Base-by-base conservation (phyloP, 208 protist genomes). In the Leishmania arabica region DNA sequence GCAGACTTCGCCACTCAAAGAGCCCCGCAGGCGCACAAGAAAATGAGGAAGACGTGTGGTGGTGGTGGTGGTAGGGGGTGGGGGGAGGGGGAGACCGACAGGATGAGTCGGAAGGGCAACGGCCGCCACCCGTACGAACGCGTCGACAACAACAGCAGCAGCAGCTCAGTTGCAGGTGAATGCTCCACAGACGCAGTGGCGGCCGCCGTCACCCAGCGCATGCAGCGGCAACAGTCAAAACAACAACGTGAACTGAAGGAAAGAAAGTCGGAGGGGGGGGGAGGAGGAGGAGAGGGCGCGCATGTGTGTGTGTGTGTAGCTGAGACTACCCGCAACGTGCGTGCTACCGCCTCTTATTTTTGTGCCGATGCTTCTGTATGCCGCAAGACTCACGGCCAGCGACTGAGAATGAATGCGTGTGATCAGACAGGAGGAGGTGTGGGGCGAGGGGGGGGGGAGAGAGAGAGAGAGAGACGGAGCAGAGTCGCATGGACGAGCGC, bases 1-100 rank as follows among this genome's bases (percentile, higher is more conserved):
- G 13, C 49, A 53, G 11, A 53, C 49, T 53, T 17, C 15, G 49
- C 49, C 49, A 11, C 49, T 53, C 49, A 11, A 17, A 53, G 49
- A 53, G 49, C 49, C 49, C n/a, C 8, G 15, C 60, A 56, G 51
- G 78, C 77, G 27, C n/a, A 27, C 73, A 77, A 77, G 51, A 54
- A 54, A 54, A 21, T 15, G 65, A 62, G 49, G 56, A 9, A 64
- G 58, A 64, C 27, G 21, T 21, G 24, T 19, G 0, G 58, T 31
- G 58, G 42, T 9, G 42, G 42, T 42, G 40, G 40, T 42, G 1
- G 40, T 37, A 37, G 34, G 34, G 1, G 40, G 40, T 1, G 37
- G 37, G 42, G 40, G 40, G 40, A 42, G 40, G 40, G 9, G 58
- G 58, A 34, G n/a, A 34, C 7, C 27, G 0, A 27, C 1, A 34